These are phyloP conservation scores for Beauveria sp. DNA, from an alignment of 2,329 filamentous ascomycete genomes.

Conservation along the genomic window DNA sequence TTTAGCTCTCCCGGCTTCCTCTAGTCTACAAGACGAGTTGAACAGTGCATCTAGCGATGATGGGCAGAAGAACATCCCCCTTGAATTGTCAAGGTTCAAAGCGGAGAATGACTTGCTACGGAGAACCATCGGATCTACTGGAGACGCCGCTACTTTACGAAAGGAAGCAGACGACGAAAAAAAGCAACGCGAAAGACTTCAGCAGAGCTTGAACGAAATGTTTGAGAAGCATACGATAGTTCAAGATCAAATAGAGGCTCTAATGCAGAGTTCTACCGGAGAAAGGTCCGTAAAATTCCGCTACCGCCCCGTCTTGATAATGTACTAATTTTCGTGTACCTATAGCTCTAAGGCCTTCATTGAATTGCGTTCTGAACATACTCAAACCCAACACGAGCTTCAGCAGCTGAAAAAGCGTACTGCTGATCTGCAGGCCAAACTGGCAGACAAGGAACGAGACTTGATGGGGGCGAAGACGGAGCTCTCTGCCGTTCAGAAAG, in stretches of 20 bases:
- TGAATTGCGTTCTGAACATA: slow-evolving; percentile 41
- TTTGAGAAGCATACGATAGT: slow-evolving; percentile 51
- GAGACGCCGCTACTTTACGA: slow-evolving; percentile 46
- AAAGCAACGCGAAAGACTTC: slow-evolving; percentile 41
- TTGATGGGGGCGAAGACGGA: slow-evolving; percentile 45
- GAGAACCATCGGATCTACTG: slow-evolving; percentile 44
- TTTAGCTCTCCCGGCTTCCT: slow-evolving; percentile 16
- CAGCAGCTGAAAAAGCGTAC: slow-evolving; percentile 35
- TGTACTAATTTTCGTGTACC: slow-evolving; percentile 33
- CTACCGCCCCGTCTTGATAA: slow-evolving; percentile 10
- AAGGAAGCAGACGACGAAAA: slow-evolving; percentile 49
- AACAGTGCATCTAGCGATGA: slow-evolving; percentile 37
- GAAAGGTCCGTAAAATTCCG: slow-evolving; percentile 45
- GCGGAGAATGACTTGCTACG: slow-evolving; percentile 54
- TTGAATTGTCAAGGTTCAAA: slow-evolving; percentile 51
- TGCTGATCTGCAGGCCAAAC: slow-evolving; percentile 37
- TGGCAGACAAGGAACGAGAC: slow-evolving; percentile 48
- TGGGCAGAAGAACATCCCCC: slow-evolving; percentile 31
- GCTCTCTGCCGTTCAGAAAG: slow-evolving; percentile 46
- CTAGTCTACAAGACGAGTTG: slow-evolving; percentile 54
- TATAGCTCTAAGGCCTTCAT: slow-evolving; percentile 44
- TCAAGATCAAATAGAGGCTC: slow-evolving; percentile 49
- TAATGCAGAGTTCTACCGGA: slow-evolving; percentile 42
- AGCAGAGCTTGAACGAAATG: slow-evolving; percentile 46
- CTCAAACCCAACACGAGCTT: slow-evolving; percentile 38